Base-by-base conservation (phyloP, 805 yeast genomes). In the Schwanniomyces yamadae region DNA sequence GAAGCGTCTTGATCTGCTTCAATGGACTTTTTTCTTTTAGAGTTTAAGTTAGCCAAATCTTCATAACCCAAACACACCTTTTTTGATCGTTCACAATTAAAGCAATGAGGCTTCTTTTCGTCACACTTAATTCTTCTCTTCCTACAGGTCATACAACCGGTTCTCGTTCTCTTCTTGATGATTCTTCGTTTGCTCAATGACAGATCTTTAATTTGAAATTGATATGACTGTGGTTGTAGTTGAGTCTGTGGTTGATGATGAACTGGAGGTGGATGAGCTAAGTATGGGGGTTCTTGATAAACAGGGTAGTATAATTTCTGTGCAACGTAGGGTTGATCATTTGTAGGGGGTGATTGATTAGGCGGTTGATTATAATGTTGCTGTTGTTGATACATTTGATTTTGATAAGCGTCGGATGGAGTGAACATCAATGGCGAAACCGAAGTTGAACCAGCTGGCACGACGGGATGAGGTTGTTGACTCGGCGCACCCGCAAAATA, bases 111-210 rank as follows among this genome's bases (percentile, higher is more conserved):
- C 48, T 78, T 82, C 32, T 80, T 57, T 61, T 83, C 90, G 57
- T 83, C 90, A 57, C 90, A 83, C 60, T 82, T 82, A 50, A 82
- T 80, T 29, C 89, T 64, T 42, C 89, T 61, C 51, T 78, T 74
- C 22, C 89, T 69, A 54, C 90, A 83, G 1, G 90, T 83, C 37
- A 81, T 57, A 54, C 90, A 83, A 2, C 91, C 91, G 0, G 89
- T 82, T 49, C 84, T 66, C 2, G 89, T 83, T 34, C 90, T 65
- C 30, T 82, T 63, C 49, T 79, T 73, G 41, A 77, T 69, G 42
- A 71, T 66, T 31, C 76, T 55, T 33, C 73, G 52, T 40, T 64
- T 65, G 46, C 57, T 54, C 32, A 61, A 24, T 36, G 57, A 44
- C 17, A 65, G 62, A 28, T 59, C 55, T 38, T 59, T 60, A n/a